A percentile compares a stretch with the other conserved stretches of the same genome.
phyloP scores from a whole-genome alignment of 2,329 filamentous ascomycete species.

The Mycocentrospora acerina region DNA sequence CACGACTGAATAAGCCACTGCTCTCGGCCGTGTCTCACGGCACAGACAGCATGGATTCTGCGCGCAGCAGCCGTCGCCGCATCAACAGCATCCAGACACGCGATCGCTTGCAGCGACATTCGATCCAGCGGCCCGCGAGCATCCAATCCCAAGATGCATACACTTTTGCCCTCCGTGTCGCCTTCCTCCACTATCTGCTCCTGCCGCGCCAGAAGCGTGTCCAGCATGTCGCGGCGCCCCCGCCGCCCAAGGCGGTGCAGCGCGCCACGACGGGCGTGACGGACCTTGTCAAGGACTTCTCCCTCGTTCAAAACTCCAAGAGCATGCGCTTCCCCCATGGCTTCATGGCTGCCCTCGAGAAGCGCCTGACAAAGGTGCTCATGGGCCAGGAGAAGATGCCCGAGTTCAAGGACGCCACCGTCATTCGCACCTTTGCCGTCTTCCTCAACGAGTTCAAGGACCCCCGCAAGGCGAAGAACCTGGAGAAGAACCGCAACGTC shows the following conservation, averaged over 20 bases:
- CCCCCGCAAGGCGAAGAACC: slow-evolving; percentile 79
- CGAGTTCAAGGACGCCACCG: slow-evolving; percentile 84
- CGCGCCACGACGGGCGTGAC: slow-evolving; percentile 72
- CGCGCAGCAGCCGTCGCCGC: slow-evolving; percentile 39
- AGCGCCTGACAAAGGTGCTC: slow-evolving; percentile 78
- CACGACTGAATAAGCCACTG: slow-evolving; percentile 15
- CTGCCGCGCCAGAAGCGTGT: slow-evolving; percentile 87
- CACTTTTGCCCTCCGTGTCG: slow-evolving; percentile 84
- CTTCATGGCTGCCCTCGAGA: slow-evolving; percentile 70
- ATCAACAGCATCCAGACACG: slow-evolving; percentile 47
- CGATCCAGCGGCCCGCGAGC: too few relatives aligned
- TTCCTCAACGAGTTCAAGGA: slow-evolving; percentile 94
- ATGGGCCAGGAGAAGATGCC: slow-evolving; percentile 79
- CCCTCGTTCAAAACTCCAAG: slow-evolving; percentile 65
- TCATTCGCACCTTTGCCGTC: slow-evolving; percentile 92
- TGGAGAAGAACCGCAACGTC: slow-evolving; percentile 90
- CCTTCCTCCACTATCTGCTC: slow-evolving; percentile 89
- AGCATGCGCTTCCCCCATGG: slow-evolving; percentile 71
- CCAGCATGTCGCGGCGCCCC: slow-evolving; percentile 71
- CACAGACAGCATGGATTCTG: slow-evolving; percentile 32
- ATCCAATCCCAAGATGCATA: slow-evolving; percentile 92
- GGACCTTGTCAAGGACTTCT: slow-evolving; percentile 88
- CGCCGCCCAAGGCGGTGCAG: slow-evolving; percentile 57
- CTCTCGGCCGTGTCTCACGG: slow-evolving; percentile 4
- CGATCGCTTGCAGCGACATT: slow-evolving; percentile 43